Evolutionary conservation across 2,329 filamentous ascomycete species (phyloP).

Genomic region (Ophiostoma triangulosporum): DNA sequence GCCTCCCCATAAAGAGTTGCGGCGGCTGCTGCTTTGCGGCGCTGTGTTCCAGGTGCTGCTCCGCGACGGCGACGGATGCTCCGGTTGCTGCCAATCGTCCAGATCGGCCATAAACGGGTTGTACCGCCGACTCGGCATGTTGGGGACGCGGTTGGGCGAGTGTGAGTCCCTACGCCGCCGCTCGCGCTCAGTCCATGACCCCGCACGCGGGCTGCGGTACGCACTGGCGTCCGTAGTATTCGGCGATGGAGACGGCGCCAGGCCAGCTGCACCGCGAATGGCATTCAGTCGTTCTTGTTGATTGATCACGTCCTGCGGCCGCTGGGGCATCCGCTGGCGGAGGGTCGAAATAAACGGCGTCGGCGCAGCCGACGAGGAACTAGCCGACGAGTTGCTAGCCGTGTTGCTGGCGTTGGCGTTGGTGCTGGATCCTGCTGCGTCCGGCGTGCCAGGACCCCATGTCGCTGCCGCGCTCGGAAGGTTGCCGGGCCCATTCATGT

Average conservation of each 20-base stretch:
- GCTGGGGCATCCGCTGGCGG: neutral
- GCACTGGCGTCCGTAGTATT: neutral
- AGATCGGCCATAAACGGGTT: neutral
- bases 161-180: constrained; percentile 13
- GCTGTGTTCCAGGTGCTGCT: neutral
- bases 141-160: constrained; percentile 7
- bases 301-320: neutral
- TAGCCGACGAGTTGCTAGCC: neutral
- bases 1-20: neutral
- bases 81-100: neutral
- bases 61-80: neutral
- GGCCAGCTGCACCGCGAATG: constrained; percentile 15
- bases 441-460: no score
- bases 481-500: neutral
- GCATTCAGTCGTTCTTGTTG: constrained; percentile 16
- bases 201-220: constrained; percentile 10
- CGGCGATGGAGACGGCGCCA: neutral
- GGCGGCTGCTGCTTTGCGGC: neutral
- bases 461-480: neutral
- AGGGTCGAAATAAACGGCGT: neutral
- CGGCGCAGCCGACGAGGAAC: neutral
- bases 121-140: neutral
- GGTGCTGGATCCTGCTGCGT: neutral
- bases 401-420: neutral
- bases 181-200: constrained; percentile 7